phyloP scores from a whole-genome alignment of 2,329 filamentous ascomycete genomes.

The Didymella lethalis region DNA sequence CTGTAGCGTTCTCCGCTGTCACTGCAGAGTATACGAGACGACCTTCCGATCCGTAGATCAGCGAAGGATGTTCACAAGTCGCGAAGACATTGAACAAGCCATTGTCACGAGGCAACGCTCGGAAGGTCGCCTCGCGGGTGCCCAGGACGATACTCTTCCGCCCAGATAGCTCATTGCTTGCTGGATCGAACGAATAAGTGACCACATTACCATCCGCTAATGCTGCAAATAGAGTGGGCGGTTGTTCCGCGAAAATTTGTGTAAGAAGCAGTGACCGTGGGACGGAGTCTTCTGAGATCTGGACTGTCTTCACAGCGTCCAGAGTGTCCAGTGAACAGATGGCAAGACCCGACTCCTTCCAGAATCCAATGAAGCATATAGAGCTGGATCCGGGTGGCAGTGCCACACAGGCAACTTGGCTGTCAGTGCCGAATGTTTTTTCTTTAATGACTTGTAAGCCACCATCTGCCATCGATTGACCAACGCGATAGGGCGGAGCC shows the following conservation, averaged over 20 bases:
- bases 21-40: constrained; percentile 92
- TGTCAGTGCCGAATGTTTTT: constrained; percentile 69
- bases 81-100: constrained; percentile 82
- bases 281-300: constrained; percentile 71
- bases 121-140: constrained; percentile 82
- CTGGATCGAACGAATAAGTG: constrained; percentile 75
- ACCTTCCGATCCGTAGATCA: constrained; percentile 90
- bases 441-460: constrained; percentile 66
- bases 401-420: constrained; percentile 87
- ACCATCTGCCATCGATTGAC: constrained; percentile 40
- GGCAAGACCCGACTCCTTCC: constrained; percentile 80
- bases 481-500: constrained; percentile 7
- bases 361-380: constrained; percentile 84
- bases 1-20: constrained; percentile 83
- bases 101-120: constrained; percentile 73
- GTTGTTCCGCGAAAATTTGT: constrained; percentile 71
- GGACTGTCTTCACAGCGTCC: constrained; percentile 67
- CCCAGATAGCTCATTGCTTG: constrained; percentile 69
- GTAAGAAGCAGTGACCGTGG: constrained; percentile 83
- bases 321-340: constrained; percentile 75
- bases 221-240: constrained; percentile 83
- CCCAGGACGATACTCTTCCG: constrained; percentile 86
- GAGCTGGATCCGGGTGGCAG: constrained; percentile 69
- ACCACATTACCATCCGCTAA: constrained; percentile 93
- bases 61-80: constrained; percentile 89